Evolutionary conservation across 805 yeast genomes (phyloP), one percentile per base, ranked within the genome.

Genomic region (Lachancea fermentati): DNA sequence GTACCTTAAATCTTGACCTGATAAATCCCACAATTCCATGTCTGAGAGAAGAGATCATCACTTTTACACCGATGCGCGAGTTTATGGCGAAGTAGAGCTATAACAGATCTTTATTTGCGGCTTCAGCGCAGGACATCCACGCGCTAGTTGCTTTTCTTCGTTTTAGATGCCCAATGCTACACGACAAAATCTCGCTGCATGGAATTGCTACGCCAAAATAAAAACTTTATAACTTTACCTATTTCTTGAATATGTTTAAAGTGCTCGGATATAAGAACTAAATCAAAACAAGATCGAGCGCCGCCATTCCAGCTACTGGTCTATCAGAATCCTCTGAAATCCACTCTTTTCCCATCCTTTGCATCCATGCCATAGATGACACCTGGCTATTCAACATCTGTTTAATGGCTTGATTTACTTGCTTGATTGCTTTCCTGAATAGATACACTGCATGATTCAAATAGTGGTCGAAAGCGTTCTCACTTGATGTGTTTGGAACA

Each of bases 1-100:
- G 67, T n/a, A 60, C 56, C 32, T 47, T 50, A 13, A 49, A 26
- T 30, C 38, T 42, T 36, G 42, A 34, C 12, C 32, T 32, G 15
- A 29, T 12, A 29, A 5, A 13, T 8, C 14, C 14, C 7, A 29
- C 7, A 29, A 29, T 13, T n/a, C 6, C 15, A 8, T 6, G 7
- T 29, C 14, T 22, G 26, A 7, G 26, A 22, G 26, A 11, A 11
- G 11, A 22, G 7, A 22, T 11, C 26, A 22, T 22, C 7, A 7
- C 26, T 22, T 22, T 22, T 7, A 11, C 9, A 11, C 26, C 7
- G 9, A 7, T 7, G 9, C 11, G 11, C 7, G 11, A 22, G 9
- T 22, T 11, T 22, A 22, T 22, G n/a, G n/a, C n/a, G n/a, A n/a
- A n/a, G n/a, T n/a, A n/a, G n/a, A n/a, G n/a, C n/a, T n/a, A n/a